Conservation (phyloP, 2,329 filamentous ascomycete species). For the Cercospora sojina region DNA sequence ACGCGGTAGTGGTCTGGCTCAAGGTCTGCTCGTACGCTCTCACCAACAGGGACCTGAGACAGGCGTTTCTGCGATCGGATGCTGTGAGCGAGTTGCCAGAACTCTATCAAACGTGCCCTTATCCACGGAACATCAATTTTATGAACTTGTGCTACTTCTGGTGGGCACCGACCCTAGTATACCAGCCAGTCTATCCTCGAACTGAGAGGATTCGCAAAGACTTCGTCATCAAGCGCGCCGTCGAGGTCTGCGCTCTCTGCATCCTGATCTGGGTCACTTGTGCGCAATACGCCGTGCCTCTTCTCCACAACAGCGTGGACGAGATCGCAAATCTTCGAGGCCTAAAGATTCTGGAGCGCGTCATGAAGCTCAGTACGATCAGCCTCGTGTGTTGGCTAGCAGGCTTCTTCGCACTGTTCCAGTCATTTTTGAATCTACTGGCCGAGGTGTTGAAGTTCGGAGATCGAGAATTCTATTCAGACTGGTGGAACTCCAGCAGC, state of each 20-base stretch:
- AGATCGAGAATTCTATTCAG: conserved; percentile 90
- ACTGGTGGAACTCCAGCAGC: conserved; percentile 95
- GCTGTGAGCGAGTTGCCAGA: conserved; percentile 73
- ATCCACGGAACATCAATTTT: conserved; percentile 87
- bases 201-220: conserved; percentile 78
- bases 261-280: conserved; percentile 87
- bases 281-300: conserved; percentile 89
- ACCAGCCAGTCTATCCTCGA: conserved; percentile 93
- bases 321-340: conserved; percentile 81
- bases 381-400: conserved; percentile 95
- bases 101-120: conserved; percentile 79
- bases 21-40: conserved; percentile 96
- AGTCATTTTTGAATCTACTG: conserved; percentile 85
- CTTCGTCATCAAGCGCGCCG: conserved; percentile 80
- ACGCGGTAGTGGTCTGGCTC: conserved; percentile 92
- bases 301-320: conserved; percentile 83
- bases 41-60: conserved; percentile 91
- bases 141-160: conserved; percentile 91
- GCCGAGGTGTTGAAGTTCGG: conserved; percentile 88
- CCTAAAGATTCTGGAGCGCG: conserved; percentile 77
- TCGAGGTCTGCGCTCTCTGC: conserved; percentile 72
- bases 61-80: conserved; percentile 71
- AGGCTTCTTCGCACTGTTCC: conserved; percentile 95
- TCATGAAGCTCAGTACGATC: conserved; percentile 94
- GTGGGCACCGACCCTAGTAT: conserved; percentile 95